Percentiles rank a stretch among this genome's conserved stretches.
Conservation (phyloP, 2,329 filamentous ascomycete genomes). For the Emergomyces pasteurianus region DNA sequence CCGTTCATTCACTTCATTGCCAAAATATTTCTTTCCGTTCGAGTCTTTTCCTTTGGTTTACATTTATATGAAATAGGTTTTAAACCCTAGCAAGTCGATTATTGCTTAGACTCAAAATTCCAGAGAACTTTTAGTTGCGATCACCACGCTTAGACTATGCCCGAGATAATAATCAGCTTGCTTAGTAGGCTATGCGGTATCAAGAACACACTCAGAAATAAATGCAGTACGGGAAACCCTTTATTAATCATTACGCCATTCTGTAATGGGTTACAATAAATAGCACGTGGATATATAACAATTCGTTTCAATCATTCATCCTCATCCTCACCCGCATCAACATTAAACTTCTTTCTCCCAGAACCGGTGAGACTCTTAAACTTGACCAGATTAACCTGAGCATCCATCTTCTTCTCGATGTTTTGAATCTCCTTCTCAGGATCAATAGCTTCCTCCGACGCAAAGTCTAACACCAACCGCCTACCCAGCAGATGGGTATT, state of each 20-base stretch:
- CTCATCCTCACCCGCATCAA: conserved; percentile 55
- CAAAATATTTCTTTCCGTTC: background rate
- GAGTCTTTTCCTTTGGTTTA: background rate
- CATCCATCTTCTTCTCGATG: conserved; percentile 91
- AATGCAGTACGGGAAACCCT: background rate
- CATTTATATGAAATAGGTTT: too few relatives aligned
- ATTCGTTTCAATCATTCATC: background rate
- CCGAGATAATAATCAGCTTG: too few relatives aligned
- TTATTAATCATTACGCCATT: background rate
- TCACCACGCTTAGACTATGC: background rate
- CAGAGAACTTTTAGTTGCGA: background rate
- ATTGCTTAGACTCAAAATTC: background rate
- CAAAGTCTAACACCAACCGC: conserved; percentile 81
- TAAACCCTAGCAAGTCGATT: background rate
- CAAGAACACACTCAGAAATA: background rate
- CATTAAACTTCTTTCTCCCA: conserved; percentile 76
- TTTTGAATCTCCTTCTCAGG: conserved; percentile 92
- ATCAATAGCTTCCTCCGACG: conserved; percentile 75
- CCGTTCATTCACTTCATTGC: background rate
- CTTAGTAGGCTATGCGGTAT: background rate
- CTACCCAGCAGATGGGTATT: conserved; percentile 90
- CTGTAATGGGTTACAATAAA: background rate
- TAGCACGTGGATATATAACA: background rate
- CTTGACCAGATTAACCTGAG: conserved; percentile 81
- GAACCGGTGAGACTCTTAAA: conserved; percentile 75